These are phyloP conservation scores for Sporothrix humicola DNA, from an alignment of 2,329 filamentous ascomycete species.

Conservation along the genomic window DNA sequence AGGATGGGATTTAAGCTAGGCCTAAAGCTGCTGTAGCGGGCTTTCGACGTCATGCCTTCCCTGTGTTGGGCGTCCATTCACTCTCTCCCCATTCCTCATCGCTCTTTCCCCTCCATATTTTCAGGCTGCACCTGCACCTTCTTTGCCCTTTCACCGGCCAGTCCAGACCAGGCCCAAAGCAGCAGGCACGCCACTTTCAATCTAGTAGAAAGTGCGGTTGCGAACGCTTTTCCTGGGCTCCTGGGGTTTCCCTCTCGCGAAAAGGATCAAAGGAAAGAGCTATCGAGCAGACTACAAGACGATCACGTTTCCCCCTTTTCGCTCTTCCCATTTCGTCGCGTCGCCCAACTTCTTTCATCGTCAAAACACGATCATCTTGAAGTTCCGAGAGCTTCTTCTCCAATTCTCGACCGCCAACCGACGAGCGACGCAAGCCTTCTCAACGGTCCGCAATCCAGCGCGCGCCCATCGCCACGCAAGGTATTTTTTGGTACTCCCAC, in stretches of 20 bases:
- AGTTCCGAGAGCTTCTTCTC: neutral
- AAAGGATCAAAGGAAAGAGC: constrained; percentile 23
- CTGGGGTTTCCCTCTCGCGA: constrained; percentile 3
- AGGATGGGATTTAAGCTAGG: neutral
- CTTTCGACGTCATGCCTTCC: constrained; percentile 31
- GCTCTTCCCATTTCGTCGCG: too few species aligned
- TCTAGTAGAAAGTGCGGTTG: constrained; percentile 6
- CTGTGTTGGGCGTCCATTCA: neutral
- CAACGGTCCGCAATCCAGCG: neutral
- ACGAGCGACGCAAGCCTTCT: neutral
- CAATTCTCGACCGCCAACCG: neutral
- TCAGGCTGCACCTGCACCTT: neutral
- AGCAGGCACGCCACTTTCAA: constrained; percentile 27
- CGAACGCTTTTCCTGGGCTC: neutral
- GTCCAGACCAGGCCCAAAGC: constrained; percentile 17
- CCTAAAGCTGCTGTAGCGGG: constrained; percentile 14
- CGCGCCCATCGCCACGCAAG: neutral
- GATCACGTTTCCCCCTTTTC: neutral
- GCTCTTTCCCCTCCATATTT: neutral
- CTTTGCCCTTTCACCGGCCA: constrained; percentile 8
- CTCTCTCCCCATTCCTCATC: neutral
- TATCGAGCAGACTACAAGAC: constrained; percentile 11
- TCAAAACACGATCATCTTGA: neutral
- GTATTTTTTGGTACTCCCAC: constrained; percentile 12
- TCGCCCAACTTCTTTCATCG: neutral